A percentile compares a stretch with the other conserved stretches of the same genome.
Conservation (phyloP, 169 alveolate genomes). For the Eimeria acervulina region DNA sequence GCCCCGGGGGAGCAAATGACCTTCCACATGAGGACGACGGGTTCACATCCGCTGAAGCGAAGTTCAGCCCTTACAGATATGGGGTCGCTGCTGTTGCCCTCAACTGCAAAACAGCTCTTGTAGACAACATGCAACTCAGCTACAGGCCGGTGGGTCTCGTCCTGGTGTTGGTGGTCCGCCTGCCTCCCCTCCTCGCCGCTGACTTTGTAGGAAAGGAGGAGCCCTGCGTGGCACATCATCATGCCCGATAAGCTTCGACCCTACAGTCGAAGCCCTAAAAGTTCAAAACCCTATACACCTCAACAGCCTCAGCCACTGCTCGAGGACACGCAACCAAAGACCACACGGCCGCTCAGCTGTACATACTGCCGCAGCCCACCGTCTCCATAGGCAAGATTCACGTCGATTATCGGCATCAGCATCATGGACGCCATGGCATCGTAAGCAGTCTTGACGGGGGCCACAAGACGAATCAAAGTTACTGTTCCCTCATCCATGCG, state of each 20-base stretch:
- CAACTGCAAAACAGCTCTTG: constrained; percentile 70
- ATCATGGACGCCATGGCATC: constrained; percentile 76
- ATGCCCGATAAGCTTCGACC: not conserved
- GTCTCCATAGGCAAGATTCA: constrained; percentile 60
- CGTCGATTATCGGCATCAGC: constrained; percentile 80
- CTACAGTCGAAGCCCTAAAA: not conserved
- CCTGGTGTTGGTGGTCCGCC: constrained; percentile 74
- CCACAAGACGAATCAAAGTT: constrained; percentile 74
- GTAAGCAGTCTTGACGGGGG: constrained; percentile 72
- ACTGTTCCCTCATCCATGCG: constrained; percentile 82
- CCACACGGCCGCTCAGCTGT: not conserved
- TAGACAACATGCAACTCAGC: constrained; percentile 77
- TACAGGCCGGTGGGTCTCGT: constrained; percentile 79
- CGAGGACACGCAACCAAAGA: not conserved
- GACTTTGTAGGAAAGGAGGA: constrained; percentile 75
- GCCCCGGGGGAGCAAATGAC: constrained; percentile 63
- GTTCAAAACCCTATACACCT: not conserved
- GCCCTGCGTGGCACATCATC: constrained; percentile 25
- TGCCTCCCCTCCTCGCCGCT: constrained; percentile 80
- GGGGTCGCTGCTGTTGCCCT: constrained; percentile 52
- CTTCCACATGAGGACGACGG: constrained; percentile 72
- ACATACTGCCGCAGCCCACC: constrained; percentile 8
- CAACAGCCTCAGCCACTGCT: not conserved
- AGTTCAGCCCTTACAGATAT: constrained; percentile 60
- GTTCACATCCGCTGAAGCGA: constrained; percentile 56